Conservation (phyloP, 345 rosid genomes). For the Stellera chamaejasme region DNA sequence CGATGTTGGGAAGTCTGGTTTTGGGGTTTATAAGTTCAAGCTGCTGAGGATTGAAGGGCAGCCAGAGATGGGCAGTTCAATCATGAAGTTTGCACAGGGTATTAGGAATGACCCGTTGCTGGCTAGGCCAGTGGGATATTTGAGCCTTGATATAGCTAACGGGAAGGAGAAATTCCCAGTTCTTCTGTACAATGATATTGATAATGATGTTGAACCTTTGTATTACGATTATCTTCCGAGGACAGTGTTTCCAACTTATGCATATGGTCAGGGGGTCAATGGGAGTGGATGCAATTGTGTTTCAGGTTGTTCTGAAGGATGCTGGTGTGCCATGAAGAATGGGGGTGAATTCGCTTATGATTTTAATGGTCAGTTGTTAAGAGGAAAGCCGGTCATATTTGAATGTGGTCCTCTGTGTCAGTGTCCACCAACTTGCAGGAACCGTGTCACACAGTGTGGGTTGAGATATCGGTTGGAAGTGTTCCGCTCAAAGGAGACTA, state of each 20-base stretch:
- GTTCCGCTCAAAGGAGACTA: constrained; percentile 81
- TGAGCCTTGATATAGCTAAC: constrained; percentile 66
- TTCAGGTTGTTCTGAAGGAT: constrained; percentile 54
- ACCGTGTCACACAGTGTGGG: constrained; percentile 75
- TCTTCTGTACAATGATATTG: constrained; percentile 68
- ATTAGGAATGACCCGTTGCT: constrained; percentile 47
- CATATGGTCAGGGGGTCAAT: constrained; percentile 22
- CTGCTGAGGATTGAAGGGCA: constrained; percentile 76
- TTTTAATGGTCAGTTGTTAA: constrained; percentile 47
- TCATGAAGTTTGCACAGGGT: constrained; percentile 53
- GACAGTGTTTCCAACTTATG: constrained; percentile 55
- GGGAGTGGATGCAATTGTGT: constrained; percentile 69
- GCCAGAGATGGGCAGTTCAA: constrained; percentile 69
- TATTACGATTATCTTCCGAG: constrained; percentile 62
- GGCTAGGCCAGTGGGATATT: constrained; percentile 64
- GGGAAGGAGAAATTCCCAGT: constrained; percentile 59
- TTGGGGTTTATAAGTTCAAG: constrained; percentile 74
- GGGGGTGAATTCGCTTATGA: constrained; percentile 84
- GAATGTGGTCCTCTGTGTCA: constrained; percentile 74
- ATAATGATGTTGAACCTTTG: constrained; percentile 70
- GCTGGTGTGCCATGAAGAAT: constrained; percentile 63
- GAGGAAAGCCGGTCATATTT: constrained; percentile 64
- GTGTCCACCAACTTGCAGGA: constrained; percentile 74
- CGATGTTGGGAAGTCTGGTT: constrained; percentile 88
- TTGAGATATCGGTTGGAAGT: constrained; percentile 63